Percentiles rank a stretch among this genome's conserved stretches.
Conservation (phyloP, 768 basidiomycete species). For the Stropharia rugosoannulata region DNA sequence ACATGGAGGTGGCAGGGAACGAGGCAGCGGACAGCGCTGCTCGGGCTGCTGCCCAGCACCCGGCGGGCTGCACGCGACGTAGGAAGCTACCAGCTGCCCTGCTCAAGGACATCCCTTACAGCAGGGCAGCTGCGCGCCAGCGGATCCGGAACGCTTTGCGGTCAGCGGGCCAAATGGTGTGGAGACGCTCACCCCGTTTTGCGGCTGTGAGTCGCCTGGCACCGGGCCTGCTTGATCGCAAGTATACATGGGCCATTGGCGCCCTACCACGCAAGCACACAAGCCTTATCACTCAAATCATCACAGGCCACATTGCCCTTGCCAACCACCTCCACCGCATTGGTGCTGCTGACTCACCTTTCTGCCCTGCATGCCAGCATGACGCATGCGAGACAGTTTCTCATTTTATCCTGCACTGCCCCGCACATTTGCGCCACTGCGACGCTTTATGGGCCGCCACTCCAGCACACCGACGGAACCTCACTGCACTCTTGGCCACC, state of each 20-base stretch:
- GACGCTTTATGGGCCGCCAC: not conserved
- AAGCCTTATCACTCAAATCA: not conserved
- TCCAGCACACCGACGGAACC: not conserved
- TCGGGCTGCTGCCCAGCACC: not conserved
- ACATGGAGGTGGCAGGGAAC: not conserved
- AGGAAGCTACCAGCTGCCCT: not conserved
- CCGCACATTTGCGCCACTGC: not conserved
- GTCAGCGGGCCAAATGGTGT: not conserved
- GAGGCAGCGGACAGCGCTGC: conserved; percentile 2
- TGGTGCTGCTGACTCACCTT: not conserved
- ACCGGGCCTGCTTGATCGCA: not conserved
- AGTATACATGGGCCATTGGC: not conserved
- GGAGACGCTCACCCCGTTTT: not conserved
- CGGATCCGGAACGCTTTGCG: not conserved
- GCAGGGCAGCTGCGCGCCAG: not conserved
- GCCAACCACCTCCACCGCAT: not conserved
- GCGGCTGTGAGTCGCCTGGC: not conserved
- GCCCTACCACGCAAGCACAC: not conserved
- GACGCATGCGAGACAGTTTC: not conserved
- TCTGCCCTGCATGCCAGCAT: not conserved
- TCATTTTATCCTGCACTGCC: not conserved
- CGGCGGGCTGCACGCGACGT: not conserved
- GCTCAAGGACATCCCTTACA: not conserved
- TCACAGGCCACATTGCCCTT: not conserved
- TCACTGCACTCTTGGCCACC: not conserved